Base-by-base conservation (phyloP, 2,329 filamentous ascomycete genomes). In the Cladosporium sp. region DNA sequence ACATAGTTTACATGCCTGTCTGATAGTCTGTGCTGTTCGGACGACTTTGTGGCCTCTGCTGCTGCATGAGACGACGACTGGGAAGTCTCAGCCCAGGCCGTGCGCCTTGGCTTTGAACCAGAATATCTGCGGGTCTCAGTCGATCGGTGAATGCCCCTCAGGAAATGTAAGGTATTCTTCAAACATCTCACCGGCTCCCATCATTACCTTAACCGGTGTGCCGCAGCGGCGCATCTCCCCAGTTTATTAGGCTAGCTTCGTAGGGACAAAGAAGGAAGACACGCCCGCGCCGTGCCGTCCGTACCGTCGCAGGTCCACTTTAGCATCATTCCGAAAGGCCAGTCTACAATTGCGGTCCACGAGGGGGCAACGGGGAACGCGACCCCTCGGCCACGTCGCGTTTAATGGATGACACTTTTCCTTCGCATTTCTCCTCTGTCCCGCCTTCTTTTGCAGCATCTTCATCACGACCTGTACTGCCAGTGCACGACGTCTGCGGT, bases 401-500 rank as follows among this genome's bases (percentile, higher is more conserved):
- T 31, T 55, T 55, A 23, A 63, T 63, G 61, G 61, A 50, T 35
- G 61, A 63, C 61, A 63, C 33, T 37, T 56, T 56, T 44, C 61
- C 50, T 46, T 56, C 50, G 5, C 50, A 56, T n/a, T 46, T 40
- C 33, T 63, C 61, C 55, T 56, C 61, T 16, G 12, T 56, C 23
- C 61, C 62, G 16, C 37, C 55, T n/a, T 7, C 56, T 29, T 21
- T 66, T 50, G 49, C 67, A 5, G 64, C 67, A 33, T 61, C 49
- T 23, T 62, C 63, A 18, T 63, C 66, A 56, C 56, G 61, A 23
- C 67, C 69, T 33, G 59, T 70, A n/a, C 62, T 71, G 14, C 71
- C 72, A 29, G 21, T 70, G 31, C 71, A 72, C 60, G 57, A 69
- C 65, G 65, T 67, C 5, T 31, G 60, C 56, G 58, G 56, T 7